A percentile compares a stretch with the other conserved stretches of the same genome.
Conservation (phyloP, 2,329 filamentous ascomycete genomes). For the Xylaria multiplex region DNA sequence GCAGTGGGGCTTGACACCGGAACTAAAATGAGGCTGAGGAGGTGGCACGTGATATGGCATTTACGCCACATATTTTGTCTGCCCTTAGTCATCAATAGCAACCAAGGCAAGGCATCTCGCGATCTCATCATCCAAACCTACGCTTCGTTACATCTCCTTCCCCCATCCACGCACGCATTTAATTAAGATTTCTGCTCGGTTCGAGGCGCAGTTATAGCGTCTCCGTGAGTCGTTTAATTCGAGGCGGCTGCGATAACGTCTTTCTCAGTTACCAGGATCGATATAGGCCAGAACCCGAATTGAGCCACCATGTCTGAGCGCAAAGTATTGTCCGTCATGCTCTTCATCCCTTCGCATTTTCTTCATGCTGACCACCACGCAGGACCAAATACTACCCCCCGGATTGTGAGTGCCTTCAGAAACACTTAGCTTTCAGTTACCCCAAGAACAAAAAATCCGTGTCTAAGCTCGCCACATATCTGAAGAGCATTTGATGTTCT, state of each 20-base stretch:
- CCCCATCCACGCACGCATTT: background rate
- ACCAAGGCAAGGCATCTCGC: constrained; percentile 10
- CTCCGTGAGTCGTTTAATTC: background rate
- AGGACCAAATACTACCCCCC: constrained; percentile 68
- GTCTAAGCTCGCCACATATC: background rate
- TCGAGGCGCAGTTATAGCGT: background rate
- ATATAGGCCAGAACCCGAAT: constrained; percentile 8
- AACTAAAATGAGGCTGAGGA: constrained; percentile 29
- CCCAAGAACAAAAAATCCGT: background rate
- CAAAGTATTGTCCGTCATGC: constrained; percentile 52
- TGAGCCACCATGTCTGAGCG: constrained; percentile 55
- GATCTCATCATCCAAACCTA: background rate
- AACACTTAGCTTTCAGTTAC: background rate
- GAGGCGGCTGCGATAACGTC: background rate
- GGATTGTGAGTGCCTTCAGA: constrained; percentile 64
- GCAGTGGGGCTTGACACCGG: constrained; percentile 19
- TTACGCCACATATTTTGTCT: constrained; percentile 20
- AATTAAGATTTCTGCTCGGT: background rate
- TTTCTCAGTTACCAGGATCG: background rate
- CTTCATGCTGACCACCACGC: constrained; percentile 35
- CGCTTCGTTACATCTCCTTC: background rate
- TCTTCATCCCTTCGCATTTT: constrained; percentile 17
- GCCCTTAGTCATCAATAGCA: constrained; percentile 13
- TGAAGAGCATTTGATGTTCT: background rate
- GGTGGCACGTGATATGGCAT: constrained; percentile 21